These are phyloP conservation scores for Talaromyces marneffei DNA, from an alignment of 2,329 filamentous ascomycete genomes.

Conservation along the genomic window DNA sequence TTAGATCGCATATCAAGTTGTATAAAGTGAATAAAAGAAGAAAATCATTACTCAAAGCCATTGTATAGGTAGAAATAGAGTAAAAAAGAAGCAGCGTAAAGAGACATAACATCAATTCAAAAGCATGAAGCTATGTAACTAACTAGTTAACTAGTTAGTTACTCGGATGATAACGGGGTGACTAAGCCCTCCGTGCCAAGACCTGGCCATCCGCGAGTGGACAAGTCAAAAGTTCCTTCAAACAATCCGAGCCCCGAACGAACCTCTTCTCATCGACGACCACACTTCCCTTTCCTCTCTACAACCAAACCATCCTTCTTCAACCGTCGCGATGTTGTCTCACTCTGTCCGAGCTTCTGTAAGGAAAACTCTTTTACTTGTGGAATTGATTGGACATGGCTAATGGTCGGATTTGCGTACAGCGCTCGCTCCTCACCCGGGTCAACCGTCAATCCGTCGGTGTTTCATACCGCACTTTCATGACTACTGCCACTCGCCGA, in stretches of 20 bases:
- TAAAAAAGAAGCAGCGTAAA: too few species aligned
- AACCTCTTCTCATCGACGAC: slow-evolving; percentile 8
- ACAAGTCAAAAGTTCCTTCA: slow-evolving; percentile 63
- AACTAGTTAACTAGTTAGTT: too few species aligned
- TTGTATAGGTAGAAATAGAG: background rate
- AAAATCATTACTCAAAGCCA: background rate
- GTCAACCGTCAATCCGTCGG: slow-evolving; percentile 53
- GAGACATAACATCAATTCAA: background rate
- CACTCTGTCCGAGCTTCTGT: slow-evolving; percentile 59
- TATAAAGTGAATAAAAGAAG: background rate
- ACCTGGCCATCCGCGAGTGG: slow-evolving; percentile 39
- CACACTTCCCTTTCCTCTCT: slow-evolving; percentile 1
- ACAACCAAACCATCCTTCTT: slow-evolving; percentile 1
- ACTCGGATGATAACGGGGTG: slow-evolving; percentile 15
- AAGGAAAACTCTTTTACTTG: slow-evolving; percentile 21
- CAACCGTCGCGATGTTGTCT: slow-evolving; percentile 47
- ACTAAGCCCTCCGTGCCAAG: slow-evolving; percentile 14
- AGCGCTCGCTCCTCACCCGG: slow-evolving; percentile 59
- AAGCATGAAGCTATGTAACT: background rate
- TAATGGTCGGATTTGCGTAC: slow-evolving; percentile 13
- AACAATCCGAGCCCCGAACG: slow-evolving; percentile 1
- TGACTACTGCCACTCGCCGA: slow-evolving; percentile 57
- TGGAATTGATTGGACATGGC: slow-evolving; percentile 18
- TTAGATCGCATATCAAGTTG: background rate
- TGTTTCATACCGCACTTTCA: slow-evolving; percentile 57